A percentile compares a stretch with the other conserved stretches of the same genome.
Conservation (phyloP, 352 stramenopile species). For the Globisporangium apiculatum region DNA sequence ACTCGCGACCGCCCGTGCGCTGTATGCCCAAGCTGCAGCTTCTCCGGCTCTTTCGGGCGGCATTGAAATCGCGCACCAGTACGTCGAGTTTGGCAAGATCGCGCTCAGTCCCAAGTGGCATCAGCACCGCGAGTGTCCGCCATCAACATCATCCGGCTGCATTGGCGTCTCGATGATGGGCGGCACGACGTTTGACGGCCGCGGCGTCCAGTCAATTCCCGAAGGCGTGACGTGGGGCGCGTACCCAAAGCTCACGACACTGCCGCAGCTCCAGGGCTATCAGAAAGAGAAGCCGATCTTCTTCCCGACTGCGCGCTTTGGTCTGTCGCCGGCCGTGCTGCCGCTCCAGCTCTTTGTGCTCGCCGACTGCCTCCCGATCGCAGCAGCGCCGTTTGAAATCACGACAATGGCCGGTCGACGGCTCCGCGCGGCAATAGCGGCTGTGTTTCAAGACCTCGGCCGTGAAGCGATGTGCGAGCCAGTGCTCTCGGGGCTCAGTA, state of each 20-base stretch:
- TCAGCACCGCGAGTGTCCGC: conserved; percentile 50
- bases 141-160: conserved; percentile 65
- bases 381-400: conserved; percentile 73
- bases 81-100: conserved; percentile 71
- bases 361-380: conserved; percentile 46
- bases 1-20: conserved; percentile 43
- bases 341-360: conserved; percentile 70
- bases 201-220: conserved; percentile 45
- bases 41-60: conserved; percentile 28
- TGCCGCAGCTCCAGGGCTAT: conserved; percentile 58
- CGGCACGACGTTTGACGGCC: conserved; percentile 69
- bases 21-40: conserved; percentile 44
- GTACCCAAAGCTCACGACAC: conserved; percentile 66
- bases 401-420: conserved; percentile 81
- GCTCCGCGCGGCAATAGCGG: conserved; percentile 35
- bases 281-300: conserved; percentile 80
- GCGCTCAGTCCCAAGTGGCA: conserved; percentile 60
- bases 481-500: conserved; percentile 68
- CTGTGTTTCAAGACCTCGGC: conserved; percentile 18
- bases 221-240: conserved; percentile 65
- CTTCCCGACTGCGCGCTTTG: conserved; percentile 70
- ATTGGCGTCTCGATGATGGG: conserved; percentile 84
- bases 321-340: conserved; percentile 61
- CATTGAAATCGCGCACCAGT: conserved; percentile 59
- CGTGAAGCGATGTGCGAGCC: conserved; percentile 20